Conservation (phyloP, 257 asterid genomes). For the Euphrasia confusa region DNA sequence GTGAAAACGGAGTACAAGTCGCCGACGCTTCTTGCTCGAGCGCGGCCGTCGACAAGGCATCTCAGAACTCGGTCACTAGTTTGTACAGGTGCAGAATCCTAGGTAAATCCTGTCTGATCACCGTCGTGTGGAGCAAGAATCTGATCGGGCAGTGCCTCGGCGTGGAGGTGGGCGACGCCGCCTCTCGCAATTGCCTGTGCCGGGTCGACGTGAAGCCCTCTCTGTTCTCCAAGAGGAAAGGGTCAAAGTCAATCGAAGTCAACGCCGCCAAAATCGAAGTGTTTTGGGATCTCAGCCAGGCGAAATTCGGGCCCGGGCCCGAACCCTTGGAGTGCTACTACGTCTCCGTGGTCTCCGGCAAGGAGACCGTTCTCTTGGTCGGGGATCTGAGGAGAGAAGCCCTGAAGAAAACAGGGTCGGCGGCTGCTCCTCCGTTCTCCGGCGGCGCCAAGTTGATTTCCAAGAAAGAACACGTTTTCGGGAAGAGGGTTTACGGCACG, state of each 20-base stretch:
- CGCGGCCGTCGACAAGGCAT: constrained; percentile 40
- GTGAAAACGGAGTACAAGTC: constrained; percentile 93
- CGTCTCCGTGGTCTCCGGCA: constrained; percentile 55
- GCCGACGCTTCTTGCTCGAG: constrained; percentile 87
- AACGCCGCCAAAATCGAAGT: constrained; percentile 56
- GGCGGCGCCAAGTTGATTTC: constrained; percentile 48
- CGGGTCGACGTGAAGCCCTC: constrained; percentile 87
- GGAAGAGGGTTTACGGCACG: constrained; percentile 56
- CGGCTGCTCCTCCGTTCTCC: constrained; percentile 32
- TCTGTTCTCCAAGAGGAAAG: constrained; percentile 77
- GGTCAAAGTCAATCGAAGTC: constrained; percentile 55
- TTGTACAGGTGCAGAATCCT: constrained; percentile 59
- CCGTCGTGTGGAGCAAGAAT: constrained; percentile 73
- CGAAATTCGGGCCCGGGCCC: constrained; percentile 81
- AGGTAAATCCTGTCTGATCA: constrained; percentile 64
- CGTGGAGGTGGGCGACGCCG: constrained; percentile 73
- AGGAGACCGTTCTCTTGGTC: constrained; percentile 57
- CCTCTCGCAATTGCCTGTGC: constrained; percentile 67
- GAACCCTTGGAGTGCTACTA: constrained; percentile 84
- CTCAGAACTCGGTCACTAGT: constrained; percentile 71
- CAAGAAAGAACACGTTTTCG: constrained; percentile 67
- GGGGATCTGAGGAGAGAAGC: constrained; percentile 90
- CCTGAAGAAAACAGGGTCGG: constrained; percentile 61
- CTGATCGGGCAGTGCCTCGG: constrained; percentile 87
- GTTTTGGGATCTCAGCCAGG: constrained; percentile 74